Conservation (phyloP, 768 basidiomycete species). For the Serendipita vermifera region DNA sequence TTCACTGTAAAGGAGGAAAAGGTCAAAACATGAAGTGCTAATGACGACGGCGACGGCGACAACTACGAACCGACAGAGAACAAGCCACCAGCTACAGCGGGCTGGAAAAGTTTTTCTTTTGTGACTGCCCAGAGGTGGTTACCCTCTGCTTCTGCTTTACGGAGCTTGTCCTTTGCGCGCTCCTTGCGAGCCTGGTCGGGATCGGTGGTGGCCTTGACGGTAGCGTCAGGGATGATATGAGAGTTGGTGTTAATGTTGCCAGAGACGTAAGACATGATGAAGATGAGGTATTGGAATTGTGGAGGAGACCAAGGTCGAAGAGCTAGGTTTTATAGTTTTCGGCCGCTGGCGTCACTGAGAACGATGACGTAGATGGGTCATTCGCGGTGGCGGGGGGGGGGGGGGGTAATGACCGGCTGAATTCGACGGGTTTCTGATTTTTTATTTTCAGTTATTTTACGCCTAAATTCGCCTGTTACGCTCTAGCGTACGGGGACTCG, state of each 20-base stretch:
- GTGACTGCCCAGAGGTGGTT: constrained; percentile 38
- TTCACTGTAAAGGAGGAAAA: constrained; percentile 36
- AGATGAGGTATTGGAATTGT: too few species aligned
- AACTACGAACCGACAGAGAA: constrained; percentile 46
- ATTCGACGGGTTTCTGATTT: too few species aligned
- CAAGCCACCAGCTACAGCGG: constrained; percentile 59
- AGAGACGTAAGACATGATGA: constrained; percentile 57
- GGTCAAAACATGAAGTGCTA: neutral
- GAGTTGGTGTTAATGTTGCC: constrained; percentile 45
- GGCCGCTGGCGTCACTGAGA: too few species aligned
- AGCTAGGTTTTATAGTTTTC: too few species aligned
- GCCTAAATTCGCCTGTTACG: too few species aligned
- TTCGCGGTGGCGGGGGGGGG: too few species aligned
- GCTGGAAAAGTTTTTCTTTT: constrained; percentile 45
- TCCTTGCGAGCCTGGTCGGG: constrained; percentile 18
- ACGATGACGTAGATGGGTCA: too few species aligned
- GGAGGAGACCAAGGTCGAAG: too few species aligned
- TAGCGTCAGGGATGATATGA: constrained; percentile 13
- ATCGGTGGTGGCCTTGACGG: constrained; percentile 14
- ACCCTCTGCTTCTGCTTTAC: constrained; percentile 39
- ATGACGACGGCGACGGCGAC: neutral
- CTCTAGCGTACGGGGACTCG: too few species aligned
- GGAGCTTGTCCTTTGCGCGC: constrained; percentile 26
- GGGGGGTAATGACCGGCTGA: too few species aligned
- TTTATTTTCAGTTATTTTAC: too few species aligned